phyloP scores from a whole-genome alignment of 2,329 filamentous ascomycete genomes.

The Colletotrichum shisoi region DNA sequence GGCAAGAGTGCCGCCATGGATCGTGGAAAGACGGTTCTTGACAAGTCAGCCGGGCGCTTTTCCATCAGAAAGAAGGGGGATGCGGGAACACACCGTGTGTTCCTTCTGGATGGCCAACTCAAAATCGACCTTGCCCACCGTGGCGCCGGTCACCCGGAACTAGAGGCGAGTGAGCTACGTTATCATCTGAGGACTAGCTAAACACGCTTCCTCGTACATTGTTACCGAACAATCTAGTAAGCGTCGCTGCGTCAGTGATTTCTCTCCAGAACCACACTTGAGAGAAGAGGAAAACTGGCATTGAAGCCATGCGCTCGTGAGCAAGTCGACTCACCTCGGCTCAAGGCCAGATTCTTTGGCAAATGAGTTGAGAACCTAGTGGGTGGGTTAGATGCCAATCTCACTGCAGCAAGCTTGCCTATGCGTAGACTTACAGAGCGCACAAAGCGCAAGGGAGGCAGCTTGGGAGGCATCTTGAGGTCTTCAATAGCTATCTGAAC shows the following conservation, averaged over 20 bases:
- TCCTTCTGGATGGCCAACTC: constrained; percentile 77
- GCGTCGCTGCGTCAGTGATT: neutral
- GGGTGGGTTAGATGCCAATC: constrained; percentile 8
- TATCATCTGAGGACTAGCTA: neutral
- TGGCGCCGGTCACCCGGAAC: constrained; percentile 72
- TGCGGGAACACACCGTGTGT: constrained; percentile 68
- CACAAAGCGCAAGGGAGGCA: constrained; percentile 48
- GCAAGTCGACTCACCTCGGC: constrained; percentile 70
- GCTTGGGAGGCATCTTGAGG: constrained; percentile 32
- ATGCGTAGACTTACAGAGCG: constrained; percentile 61
- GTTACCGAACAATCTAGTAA: constrained; percentile 52
- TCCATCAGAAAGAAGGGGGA: neutral
- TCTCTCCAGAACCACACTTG: neutral
- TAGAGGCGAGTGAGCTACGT: constrained; percentile 46
- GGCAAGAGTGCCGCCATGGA: constrained; percentile 81
- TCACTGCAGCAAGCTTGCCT: neutral
- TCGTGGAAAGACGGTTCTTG: constrained; percentile 77
- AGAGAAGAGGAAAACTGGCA: neutral
- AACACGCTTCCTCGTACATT: constrained; percentile 47
- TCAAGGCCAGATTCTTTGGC: constrained; percentile 86
- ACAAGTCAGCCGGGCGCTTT: neutral
- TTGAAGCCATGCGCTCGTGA: neutral
- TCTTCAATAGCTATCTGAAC: neutral
- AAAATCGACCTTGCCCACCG: constrained; percentile 74
- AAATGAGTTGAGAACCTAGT: constrained; percentile 84